These are phyloP conservation scores for Metschnikowia vanudenii DNA, from an alignment of 805 yeast species.

Conservation along the genomic window DNA sequence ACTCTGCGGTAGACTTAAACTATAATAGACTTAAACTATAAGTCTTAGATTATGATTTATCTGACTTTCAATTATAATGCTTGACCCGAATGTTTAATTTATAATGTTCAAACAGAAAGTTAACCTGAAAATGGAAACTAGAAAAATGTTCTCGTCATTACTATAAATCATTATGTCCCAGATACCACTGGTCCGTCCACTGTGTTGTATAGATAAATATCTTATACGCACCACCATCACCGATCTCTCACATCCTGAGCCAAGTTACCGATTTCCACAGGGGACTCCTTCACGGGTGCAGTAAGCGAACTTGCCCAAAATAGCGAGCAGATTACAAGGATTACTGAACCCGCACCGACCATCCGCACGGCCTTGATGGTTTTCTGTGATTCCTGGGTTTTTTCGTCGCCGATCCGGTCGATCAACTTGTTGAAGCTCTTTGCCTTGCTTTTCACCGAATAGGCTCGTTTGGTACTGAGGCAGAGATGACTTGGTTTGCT, in stretches of 20 bases:
- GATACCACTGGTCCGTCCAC: no score
- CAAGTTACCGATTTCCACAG: conserved; percentile 13
- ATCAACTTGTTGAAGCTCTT: conserved; percentile 25
- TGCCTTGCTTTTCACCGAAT: conserved; percentile 15
- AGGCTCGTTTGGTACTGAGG: background rate
- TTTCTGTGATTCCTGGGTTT: conserved; percentile 28
- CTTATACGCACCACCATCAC: conserved; percentile 1
- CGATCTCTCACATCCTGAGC: conserved; percentile 16
- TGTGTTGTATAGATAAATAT: no score
- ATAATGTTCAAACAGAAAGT: no score
- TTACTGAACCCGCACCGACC: conserved; percentile 19
- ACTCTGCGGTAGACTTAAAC: no score
- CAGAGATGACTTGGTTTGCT: background rate
- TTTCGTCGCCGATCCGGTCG: conserved; percentile 35
- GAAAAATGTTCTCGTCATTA: no score
- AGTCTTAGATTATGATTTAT: no score
- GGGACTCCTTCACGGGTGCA: conserved; percentile 17
- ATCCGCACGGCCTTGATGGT: conserved; percentile 26
- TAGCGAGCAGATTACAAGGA: conserved; percentile 19
- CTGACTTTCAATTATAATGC: no score
- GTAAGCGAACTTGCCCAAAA: conserved; percentile 19
- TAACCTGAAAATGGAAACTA: no score
- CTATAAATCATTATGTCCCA: no score
- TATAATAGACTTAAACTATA: no score
- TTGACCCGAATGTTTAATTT: no score